Base-by-base conservation (phyloP, 2,329 filamentous ascomycete genomes). In the Xylaria multiplex region DNA sequence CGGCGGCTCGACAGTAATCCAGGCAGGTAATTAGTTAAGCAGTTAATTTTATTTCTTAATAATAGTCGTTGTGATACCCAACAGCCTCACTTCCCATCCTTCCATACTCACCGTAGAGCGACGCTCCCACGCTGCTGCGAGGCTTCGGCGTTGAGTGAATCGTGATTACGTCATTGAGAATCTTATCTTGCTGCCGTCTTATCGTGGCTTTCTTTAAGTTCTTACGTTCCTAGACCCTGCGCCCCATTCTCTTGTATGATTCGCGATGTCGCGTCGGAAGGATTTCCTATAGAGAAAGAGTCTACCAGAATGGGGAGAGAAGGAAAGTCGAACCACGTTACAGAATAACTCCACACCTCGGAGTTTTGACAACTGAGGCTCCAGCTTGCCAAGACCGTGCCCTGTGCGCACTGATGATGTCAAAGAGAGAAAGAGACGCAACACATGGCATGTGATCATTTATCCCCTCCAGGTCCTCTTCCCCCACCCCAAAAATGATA, bases 1-100 rank as follows among this genome's bases (percentile, higher is more conserved):
- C 78, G 42, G 76, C 74, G 19, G 74, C 86, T 67, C 78, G 77
- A 66, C 85, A 87, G 77, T 86, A 27, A 49, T 6, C n/a, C 24
- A 35, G 35, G 42, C 3, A 19, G 30, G 14, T 42, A 11, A 30
- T 43, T 59, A 35, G 40, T 35, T 37, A 43, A 35, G 11, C 7
- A 30, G 19, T 49, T 60, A 49, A 32, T 46, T 45, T 24, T 48
- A 54, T 54, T 37, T 16, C 16, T 3, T 50, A 35, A 58, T 58
- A 3, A 40, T 62, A 48, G 13, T 52, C 16, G 22, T 40, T 37
- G 30, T 49, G 35, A 59, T 55, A 64, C 42, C 32, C 56, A 55
- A 24, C 14, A 45, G 8, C 30, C 43, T 48, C 37, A 8, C n/a
- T 53, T 24, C 2, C 43, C 35, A 37, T 8, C 35, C 35, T 9